Base-by-base conservation (phyloP, 2,329 filamentous ascomycete genomes). In the Fusarium nisikadoi region DNA sequence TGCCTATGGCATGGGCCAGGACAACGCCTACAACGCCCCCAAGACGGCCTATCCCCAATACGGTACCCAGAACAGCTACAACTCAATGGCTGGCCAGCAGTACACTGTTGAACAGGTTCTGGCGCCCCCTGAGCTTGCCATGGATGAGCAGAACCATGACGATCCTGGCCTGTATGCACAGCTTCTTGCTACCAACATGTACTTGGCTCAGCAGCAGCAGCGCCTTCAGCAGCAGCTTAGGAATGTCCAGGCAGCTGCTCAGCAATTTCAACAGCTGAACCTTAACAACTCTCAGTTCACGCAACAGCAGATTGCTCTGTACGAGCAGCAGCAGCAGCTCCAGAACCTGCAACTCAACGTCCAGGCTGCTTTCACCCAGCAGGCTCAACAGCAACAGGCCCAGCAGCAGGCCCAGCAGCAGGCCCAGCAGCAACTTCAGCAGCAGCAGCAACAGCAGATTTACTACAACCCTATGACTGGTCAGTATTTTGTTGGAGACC, bases 161-260 rank as follows among this genome's bases (percentile, higher is more conserved):
- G 96, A 98, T 77, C 94, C 95, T 57, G 92, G 90, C 68, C 82
- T 97, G 58, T 96, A 97, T 75, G 93, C 94, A 58, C 94, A 97
- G 82, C 87, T 98, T 72, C 89, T 98, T 78, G 93, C 94, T 63
- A 97, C 94, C 77, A 97, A 98, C 81, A 85, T 96, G 80, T 97
- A 97, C 79, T 88, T 99, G 55, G 94, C 94, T 43, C 94, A 97
- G 79, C 95, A 97, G 83, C 95, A 98, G 83, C 94, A 97, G 84
- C 92, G 93, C 72, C 90, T 98, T 57, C 95, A 98, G 83, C 95
- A 98, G 84, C 94, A 98, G 84, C 88, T 98, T 74, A 89, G 94
- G 75, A 93, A 86, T 73, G 90, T 98, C 29, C 96, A 95, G 78
- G 91, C 91, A 57, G 93, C 93, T 41, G 92, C 94, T 67, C 93